Evolutionary conservation across 2,329 filamentous ascomycete genomes (phyloP).

Genomic region (Exophiala alcalophila): DNA sequence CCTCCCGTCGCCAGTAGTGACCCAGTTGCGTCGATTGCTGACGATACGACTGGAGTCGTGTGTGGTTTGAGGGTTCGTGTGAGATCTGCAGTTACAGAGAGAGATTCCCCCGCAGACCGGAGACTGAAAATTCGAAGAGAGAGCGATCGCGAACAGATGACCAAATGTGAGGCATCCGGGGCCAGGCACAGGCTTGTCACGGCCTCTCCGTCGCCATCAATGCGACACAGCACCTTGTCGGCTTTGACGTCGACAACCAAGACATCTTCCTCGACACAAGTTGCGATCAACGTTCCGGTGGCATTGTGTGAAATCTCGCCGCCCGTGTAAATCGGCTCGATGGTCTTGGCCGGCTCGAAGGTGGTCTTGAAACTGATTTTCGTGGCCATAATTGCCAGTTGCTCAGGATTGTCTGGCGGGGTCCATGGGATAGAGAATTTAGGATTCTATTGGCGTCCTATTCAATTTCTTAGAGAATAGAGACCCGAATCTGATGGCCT

Average conservation of each 20-base stretch:
- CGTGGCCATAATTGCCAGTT: constrained; percentile 46
- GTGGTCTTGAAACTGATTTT: constrained; percentile 64
- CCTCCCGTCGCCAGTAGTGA: constrained; percentile 89
- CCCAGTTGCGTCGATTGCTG: constrained; percentile 80
- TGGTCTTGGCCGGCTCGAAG: constrained; percentile 77
- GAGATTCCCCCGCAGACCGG: constrained; percentile 54
- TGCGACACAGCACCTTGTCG: constrained; percentile 74
- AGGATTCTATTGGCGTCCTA: too few relatives aligned
- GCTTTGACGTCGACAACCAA: constrained; percentile 81
- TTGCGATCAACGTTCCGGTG: constrained; percentile 77
- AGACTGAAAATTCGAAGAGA: constrained; percentile 90
- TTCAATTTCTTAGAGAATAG: neutral
- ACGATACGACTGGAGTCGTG: constrained; percentile 79
- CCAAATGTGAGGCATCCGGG: constrained; percentile 79
- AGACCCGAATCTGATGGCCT: neutral
- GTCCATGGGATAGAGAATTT: neutral
- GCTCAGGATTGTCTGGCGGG: constrained; percentile 1
- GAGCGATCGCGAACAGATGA: constrained; percentile 90
- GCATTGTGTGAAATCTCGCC: constrained; percentile 81
- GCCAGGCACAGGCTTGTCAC: constrained; percentile 62
- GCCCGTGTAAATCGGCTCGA: constrained; percentile 91
- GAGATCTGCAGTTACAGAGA: constrained; percentile 63
- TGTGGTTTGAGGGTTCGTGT: constrained; percentile 84
- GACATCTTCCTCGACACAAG: constrained; percentile 87
- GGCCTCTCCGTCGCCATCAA: constrained; percentile 75